Conservation (phyloP, 768 basidiomycete genomes). For the Basidioascus undulatus region DNA sequence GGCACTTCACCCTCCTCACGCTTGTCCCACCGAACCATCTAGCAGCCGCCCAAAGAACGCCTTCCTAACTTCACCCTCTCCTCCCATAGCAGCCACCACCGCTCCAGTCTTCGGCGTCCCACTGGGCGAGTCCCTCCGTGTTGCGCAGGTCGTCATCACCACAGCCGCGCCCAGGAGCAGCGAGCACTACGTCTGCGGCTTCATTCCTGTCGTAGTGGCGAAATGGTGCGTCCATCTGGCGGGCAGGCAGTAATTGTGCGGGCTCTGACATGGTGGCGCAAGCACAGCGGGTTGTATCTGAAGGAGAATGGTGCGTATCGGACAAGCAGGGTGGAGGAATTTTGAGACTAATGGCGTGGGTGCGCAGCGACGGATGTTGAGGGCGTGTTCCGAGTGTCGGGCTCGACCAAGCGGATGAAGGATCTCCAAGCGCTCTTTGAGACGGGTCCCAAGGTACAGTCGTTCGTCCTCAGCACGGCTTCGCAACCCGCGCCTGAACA, state of each 20-base stretch:
- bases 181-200: conserved; percentile 72
- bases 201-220: conserved; percentile 89
- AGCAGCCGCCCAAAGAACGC: no score
- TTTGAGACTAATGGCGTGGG: neutral
- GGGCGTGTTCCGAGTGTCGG: conserved; percentile 85
- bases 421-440: conserved; percentile 84
- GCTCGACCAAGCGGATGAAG: conserved; percentile 86
- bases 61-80: no score
- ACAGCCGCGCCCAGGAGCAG: conserved; percentile 53
- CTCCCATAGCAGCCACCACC: neutral
- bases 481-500: neutral
- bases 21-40: no score
- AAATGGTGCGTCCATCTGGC: conserved; percentile 71
- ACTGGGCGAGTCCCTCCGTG: conserved; percentile 55
- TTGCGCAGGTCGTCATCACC: conserved; percentile 81
- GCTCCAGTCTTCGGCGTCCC: conserved; percentile 75
- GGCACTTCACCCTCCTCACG: no score
- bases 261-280: no score
- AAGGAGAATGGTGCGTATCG: conserved; percentile 57
- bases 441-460: conserved; percentile 55
- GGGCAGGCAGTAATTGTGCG: no score
- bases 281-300: conserved; percentile 64
- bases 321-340: neutral
- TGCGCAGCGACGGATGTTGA: conserved; percentile 56
- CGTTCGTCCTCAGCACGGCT: conserved; percentile 10